Percentiles rank a stretch among this genome's conserved stretches.
phyloP scores from a whole-genome alignment of 805 yeast genomes.

The Candida maltosa region DNA sequence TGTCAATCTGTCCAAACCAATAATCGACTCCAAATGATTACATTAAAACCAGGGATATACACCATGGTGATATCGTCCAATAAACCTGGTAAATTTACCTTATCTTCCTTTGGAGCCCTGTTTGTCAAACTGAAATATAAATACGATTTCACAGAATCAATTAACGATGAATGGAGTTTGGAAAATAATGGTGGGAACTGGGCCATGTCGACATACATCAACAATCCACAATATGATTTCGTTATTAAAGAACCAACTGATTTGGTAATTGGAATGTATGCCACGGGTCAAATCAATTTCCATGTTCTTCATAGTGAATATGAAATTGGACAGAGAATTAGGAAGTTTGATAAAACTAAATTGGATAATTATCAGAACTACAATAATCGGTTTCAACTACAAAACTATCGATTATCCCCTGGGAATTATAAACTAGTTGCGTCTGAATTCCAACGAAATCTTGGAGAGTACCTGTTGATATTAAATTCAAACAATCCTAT shows the following conservation, averaged over 20 bases:
- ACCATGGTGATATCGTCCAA: constrained; percentile 22
- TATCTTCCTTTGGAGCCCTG: constrained; percentile 15
- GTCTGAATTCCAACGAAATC: constrained; percentile 40
- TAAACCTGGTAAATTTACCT: constrained; percentile 23
- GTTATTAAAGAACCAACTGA: constrained; percentile 15
- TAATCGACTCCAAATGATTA: constrained; percentile 33
- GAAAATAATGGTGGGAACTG: constrained; percentile 54
- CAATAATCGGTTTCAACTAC: constrained; percentile 17
- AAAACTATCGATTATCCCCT: constrained; percentile 18
- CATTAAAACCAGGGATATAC: constrained; percentile 24
- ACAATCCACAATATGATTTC: constrained; percentile 53
- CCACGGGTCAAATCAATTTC: constrained; percentile 30
- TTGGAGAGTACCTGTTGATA: constrained; percentile 27
- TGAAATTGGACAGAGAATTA: constrained; percentile 1
- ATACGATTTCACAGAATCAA: constrained; percentile 15
- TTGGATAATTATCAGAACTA: constrained; percentile 35
- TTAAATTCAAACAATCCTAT: constrained; percentile 14
- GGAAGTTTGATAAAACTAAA: constrained; percentile 22
- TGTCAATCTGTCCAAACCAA: constrained; percentile 26
- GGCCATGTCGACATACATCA: constrained; percentile 40
- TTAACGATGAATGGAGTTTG: constrained; percentile 44
- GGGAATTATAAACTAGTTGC: constrained; percentile 44
- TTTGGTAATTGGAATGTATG: constrained; percentile 18
- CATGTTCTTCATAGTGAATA: constrained; percentile 42
- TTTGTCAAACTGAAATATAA: constrained; percentile 29